A percentile compares a stretch with the other conserved stretches of the same genome.
These are phyloP conservation scores for Apodospora peruviana DNA, from an alignment of 495 filamentous ascomycete genomes.

Conservation along the genomic window DNA sequence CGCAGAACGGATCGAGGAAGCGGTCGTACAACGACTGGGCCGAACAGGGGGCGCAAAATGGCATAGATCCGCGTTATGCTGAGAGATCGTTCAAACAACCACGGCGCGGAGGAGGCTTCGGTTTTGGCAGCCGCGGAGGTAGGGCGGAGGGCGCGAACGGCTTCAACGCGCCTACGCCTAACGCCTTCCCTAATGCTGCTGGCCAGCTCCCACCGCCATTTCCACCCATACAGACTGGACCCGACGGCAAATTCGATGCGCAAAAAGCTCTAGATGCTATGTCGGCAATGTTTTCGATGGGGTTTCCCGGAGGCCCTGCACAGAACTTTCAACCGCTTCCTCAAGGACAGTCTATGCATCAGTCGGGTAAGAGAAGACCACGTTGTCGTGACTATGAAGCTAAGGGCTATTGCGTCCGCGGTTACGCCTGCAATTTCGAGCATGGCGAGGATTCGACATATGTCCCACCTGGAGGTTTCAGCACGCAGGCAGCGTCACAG, in stretches of 20 bases:
- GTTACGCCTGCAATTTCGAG: constrained; percentile 68
- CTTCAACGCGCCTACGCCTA: no score
- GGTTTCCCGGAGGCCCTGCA: constrained; percentile 38
- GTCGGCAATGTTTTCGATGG: constrained; percentile 12
- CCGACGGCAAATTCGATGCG: no score
- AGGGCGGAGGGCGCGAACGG: constrained; percentile 27
- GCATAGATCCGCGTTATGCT: constrained; percentile 19
- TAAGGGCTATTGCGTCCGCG: constrained; percentile 78
- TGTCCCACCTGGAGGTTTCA: constrained; percentile 1
- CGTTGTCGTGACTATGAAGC: constrained; percentile 84
- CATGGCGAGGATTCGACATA: constrained; percentile 49
- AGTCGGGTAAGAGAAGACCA: constrained; percentile 34
- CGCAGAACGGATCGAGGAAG: constrained; percentile 21
- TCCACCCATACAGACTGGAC: no score
- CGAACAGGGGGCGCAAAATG: constrained; percentile 19
- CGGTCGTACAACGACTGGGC: constrained; percentile 26
- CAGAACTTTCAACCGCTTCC: constrained; percentile 48
- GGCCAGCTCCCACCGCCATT: constrained; percentile 1
- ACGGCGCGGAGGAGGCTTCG: constrained; percentile 51
- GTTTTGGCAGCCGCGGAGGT: constrained; percentile 51
- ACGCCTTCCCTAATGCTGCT: constrained; percentile 1
- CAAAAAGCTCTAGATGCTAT: constrained; percentile 61
- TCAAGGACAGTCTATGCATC: constrained; percentile 6
- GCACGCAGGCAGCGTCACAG: constrained; percentile 3
- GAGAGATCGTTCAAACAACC: constrained; percentile 66